phyloP scores from a whole-genome alignment of 208 protist species.

The Phytomonas serpens region DNA sequence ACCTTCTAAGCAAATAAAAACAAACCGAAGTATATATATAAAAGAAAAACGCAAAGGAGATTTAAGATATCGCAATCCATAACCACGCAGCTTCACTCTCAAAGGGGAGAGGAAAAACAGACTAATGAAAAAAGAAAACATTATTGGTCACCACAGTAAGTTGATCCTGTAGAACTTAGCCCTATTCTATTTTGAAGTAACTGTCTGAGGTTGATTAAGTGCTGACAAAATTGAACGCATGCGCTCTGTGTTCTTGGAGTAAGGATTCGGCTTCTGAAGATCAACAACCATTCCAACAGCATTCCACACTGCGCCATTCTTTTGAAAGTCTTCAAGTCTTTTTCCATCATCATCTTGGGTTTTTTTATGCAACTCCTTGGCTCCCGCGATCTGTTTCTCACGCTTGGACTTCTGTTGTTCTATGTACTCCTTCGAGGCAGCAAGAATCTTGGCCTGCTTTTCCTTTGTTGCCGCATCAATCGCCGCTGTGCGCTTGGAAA shows the following conservation, averaged over 20 bases:
- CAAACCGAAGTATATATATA: constrained; percentile 13
- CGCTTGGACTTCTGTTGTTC: constrained; percentile 45
- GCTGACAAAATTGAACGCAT: constrained; percentile 62
- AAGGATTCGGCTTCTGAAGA: constrained; percentile 65
- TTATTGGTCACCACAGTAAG: neutral
- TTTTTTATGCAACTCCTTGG: constrained; percentile 41
- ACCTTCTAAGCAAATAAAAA: constrained; percentile 14
- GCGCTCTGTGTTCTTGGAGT: constrained; percentile 75
- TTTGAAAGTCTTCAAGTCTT: constrained; percentile 44
- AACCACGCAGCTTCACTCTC: neutral
- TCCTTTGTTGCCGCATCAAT: constrained; percentile 51
- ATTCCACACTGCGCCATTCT: constrained; percentile 60
- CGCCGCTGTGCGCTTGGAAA: constrained; percentile 43
- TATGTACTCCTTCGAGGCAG: constrained; percentile 62
- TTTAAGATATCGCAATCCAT: neutral
- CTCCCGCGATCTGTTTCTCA: constrained; percentile 41
- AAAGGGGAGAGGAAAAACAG: neutral
- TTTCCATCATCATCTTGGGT: constrained; percentile 37
- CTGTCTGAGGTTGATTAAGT: constrained; percentile 15
- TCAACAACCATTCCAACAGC: constrained; percentile 65
- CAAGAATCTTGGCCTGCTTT: constrained; percentile 44
- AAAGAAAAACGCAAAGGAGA: neutral
- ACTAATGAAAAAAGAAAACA: constrained; percentile 6
- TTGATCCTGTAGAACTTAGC: neutral
- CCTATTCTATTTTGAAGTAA: neutral